Evolutionary conservation across 2,329 filamentous ascomycete genomes (phyloP).

Genomic region (Erysiphe neolycopersici): DNA sequence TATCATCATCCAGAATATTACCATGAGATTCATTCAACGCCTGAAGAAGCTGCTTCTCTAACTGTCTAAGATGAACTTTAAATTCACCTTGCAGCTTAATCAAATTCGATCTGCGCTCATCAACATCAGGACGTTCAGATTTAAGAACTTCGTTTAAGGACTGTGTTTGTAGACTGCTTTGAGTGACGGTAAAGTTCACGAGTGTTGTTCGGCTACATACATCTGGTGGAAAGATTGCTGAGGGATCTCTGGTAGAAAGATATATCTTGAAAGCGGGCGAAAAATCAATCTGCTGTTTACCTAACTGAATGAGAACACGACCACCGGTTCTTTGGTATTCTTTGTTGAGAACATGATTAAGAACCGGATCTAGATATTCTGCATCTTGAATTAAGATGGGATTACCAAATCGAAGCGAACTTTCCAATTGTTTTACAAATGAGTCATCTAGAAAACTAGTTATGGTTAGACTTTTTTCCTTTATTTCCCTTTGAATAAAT

Average conservation of each 20-base stretch:
- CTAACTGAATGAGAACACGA: conserved; percentile 90
- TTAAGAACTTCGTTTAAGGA: conserved; percentile 94
- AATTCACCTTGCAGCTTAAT: conserved; percentile 99
- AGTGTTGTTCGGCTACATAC: conserved; percentile 97
- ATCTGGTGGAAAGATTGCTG: conserved; percentile 81
- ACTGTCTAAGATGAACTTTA: conserved; percentile 84
- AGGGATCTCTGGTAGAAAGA: conserved; percentile 84
- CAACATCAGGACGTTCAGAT: conserved; percentile 88
- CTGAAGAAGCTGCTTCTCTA: conserved; percentile 82
- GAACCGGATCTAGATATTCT: conserved; percentile 84
- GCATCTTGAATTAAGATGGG: conserved; percentile 97
- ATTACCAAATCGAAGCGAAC: conserved; percentile 88
- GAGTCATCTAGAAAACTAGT: conserved; percentile 96
- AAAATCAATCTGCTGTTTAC: conserved; percentile 97
- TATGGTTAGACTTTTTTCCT: conserved; percentile 76
- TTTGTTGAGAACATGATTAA: conserved; percentile 97
- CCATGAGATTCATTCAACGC: conserved; percentile 92
- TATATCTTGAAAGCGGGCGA: conserved; percentile 91
- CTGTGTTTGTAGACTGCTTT: conserved; percentile 95
- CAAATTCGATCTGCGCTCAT: conserved; percentile 84
- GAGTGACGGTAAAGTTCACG: conserved; percentile 97
- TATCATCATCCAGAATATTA: conserved; percentile 94
- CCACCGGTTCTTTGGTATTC: conserved; percentile 97
- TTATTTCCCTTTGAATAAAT: conserved; percentile 84
- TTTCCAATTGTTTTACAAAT: conserved; percentile 94